A percentile compares a stretch with the other conserved stretches of the same genome.
Conservation (phyloP, 2,329 filamentous ascomycete species). For the Sclerotinia nivalis region DNA sequence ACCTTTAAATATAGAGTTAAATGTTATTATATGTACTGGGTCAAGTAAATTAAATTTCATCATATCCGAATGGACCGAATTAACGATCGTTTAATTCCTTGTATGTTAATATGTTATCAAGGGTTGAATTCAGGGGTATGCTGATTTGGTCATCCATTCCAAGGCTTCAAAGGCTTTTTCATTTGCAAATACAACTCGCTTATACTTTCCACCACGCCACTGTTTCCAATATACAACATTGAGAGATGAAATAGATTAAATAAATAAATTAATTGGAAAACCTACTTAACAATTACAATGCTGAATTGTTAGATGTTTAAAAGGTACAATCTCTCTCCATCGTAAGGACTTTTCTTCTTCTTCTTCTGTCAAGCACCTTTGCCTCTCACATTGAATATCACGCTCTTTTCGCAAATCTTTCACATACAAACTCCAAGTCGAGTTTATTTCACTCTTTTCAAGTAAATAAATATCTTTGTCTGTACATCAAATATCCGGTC, state of each 20-base stretch:
- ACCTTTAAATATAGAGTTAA: background rate
- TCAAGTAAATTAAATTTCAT: background rate
- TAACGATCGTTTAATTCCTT: slow-evolving; percentile 9
- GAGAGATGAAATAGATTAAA: slow-evolving; percentile 4
- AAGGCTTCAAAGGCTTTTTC: background rate
- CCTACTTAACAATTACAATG: background rate
- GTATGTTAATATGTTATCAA: background rate
- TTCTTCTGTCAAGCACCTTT: slow-evolving; percentile 21
- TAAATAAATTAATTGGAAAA: slow-evolving; percentile 5
- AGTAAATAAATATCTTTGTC: slow-evolving; percentile 1
- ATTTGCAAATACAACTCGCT: slow-evolving; percentile 1
- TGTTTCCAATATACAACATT: slow-evolving; percentile 20
- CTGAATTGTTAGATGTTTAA: slow-evolving; percentile 8
- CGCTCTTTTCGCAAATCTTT: slow-evolving; percentile 16
- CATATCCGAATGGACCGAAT: slow-evolving; percentile 5
- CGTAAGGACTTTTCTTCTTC: background rate
- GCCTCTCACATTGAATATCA: slow-evolving; percentile 16
- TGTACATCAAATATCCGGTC: slow-evolving; percentile 3
- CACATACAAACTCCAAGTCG: slow-evolving; percentile 15
- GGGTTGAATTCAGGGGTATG: slow-evolving; percentile 3
- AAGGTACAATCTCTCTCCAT: background rate
- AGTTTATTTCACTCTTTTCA: slow-evolving; percentile 17
- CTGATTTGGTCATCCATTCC: background rate
- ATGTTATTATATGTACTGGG: background rate
- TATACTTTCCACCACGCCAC: slow-evolving; percentile 16